A percentile compares a stretch with the other conserved stretches of the same genome.
Conservation (phyloP, 257 asterid genomes). For the Misopates orontium region DNA sequence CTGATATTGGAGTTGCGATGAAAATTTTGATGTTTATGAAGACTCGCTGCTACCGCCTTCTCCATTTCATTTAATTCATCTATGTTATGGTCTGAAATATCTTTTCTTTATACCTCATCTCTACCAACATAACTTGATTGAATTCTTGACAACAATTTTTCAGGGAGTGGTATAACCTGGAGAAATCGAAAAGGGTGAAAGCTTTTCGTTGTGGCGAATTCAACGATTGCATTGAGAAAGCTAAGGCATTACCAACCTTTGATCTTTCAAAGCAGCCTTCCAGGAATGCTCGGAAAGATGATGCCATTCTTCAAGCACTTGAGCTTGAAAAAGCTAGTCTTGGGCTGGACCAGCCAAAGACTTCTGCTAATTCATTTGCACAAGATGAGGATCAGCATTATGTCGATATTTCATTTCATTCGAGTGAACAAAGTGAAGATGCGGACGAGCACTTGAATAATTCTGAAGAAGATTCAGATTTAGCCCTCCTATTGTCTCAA, state of each 20-base stretch:
- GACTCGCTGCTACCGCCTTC: too few species aligned
- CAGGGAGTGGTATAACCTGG: constrained; percentile 97
- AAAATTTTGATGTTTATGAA: too few species aligned
- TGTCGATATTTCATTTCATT: constrained; percentile 34
- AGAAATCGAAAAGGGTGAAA: constrained; percentile 80
- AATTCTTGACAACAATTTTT: constrained; percentile 23
- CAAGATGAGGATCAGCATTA: constrained; percentile 31
- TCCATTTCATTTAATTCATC: neutral
- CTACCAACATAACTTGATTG: neutral
- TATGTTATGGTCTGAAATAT: too few species aligned
- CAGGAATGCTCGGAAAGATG: constrained; percentile 63
- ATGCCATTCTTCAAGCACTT: constrained; percentile 65
- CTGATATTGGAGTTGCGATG: too few species aligned
- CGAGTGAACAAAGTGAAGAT: constrained; percentile 42
- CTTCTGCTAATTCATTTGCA: too few species aligned
- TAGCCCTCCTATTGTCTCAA: too few species aligned
- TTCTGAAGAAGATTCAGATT: too few species aligned
- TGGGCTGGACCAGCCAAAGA: constrained; percentile 22
- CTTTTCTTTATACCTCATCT: too few species aligned
- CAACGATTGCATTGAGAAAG: constrained; percentile 74
- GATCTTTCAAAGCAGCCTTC: constrained; percentile 42
- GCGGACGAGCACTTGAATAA: too few species aligned
- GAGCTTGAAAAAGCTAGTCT: constrained; percentile 55
- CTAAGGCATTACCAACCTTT: constrained; percentile 37
- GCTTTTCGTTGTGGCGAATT: constrained; percentile 90